phyloP scores from a whole-genome alignment of 2,329 filamentous ascomycete genomes.

The Penicillium rolfsii region DNA sequence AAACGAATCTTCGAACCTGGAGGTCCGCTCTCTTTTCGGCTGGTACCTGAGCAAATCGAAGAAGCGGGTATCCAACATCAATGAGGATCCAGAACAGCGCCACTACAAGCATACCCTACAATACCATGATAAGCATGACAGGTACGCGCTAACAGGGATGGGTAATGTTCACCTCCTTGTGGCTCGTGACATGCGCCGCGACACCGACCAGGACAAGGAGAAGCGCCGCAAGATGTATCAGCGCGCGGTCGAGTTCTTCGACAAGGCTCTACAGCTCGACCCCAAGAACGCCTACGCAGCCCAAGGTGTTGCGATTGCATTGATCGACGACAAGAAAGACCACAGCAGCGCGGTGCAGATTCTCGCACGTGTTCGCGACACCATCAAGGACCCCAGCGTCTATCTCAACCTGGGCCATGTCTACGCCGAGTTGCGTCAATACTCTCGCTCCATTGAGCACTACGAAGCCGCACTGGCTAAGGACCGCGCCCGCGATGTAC shows the following conservation, averaged over 20 bases:
- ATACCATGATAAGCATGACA: conserved; percentile 93
- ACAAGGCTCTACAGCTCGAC: conserved; percentile 94
- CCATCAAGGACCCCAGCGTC: conserved; percentile 82
- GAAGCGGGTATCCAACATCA: conserved; percentile 77
- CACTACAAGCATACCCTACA: conserved; percentile 97
- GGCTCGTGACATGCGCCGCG: conserved; percentile 91
- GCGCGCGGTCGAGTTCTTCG: conserved; percentile 96
- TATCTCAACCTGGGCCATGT: conserved; percentile 93
- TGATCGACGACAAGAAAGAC: conserved; percentile 94
- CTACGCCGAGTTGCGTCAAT: conserved; percentile 88
- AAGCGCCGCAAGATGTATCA: conserved; percentile 85
- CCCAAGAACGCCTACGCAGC: conserved; percentile 94
- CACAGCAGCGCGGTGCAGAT: conserved; percentile 79
- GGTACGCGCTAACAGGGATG: conserved; percentile 96
- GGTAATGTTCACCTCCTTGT: conserved; percentile 88
- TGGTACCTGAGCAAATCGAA: conserved; percentile 93
- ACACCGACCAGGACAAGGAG: conserved; percentile 86
- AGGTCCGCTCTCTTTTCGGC: conserved; percentile 89
- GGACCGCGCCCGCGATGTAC: conserved; percentile 75
- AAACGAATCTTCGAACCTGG: conserved; percentile 79
- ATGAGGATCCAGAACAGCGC: conserved; percentile 86
- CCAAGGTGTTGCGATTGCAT: conserved; percentile 90
- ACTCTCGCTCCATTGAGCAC: conserved; percentile 85
- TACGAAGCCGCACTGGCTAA: conserved; percentile 85
- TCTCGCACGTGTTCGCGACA: conserved; percentile 87